These are phyloP conservation scores for Aspergillus niger DNA, from an alignment of 2,329 filamentous ascomycete species.

Conservation along the genomic window DNA sequence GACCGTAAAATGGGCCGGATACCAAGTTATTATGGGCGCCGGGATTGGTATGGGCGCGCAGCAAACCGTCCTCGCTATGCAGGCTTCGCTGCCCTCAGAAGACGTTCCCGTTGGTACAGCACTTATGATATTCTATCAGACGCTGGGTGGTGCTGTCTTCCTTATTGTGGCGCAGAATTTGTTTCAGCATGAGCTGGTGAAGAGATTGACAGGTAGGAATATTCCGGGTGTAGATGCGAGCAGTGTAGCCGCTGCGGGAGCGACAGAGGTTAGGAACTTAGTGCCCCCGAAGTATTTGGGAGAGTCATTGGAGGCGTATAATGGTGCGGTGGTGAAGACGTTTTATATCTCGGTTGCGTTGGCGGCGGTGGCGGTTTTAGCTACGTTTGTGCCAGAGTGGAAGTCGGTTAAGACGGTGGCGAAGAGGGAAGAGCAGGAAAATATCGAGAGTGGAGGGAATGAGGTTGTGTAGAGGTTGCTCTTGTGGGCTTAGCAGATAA, in stretches of 20 bases:
- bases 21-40: conserved; percentile 14
- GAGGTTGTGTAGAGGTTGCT: too few relatives aligned
- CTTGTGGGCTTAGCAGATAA: too few relatives aligned
- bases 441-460: too few relatives aligned
- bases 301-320: conserved; percentile 1
- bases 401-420: background rate
- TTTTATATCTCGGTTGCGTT: background rate
- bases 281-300: background rate
- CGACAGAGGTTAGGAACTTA: background rate
- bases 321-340: background rate
- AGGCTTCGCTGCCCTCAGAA: conserved; percentile 35
- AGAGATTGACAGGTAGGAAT: background rate
- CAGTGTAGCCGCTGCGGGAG: background rate
- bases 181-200: background rate
- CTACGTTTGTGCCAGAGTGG: background rate
- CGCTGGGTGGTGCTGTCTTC: conserved; percentile 46
- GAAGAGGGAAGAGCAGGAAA: too few relatives aligned
- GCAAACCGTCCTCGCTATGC: conserved; percentile 31
- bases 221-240: background rate
- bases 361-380: background rate
- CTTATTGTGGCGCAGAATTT: conserved; percentile 52
- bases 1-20: conserved; percentile 4
- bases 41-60: conserved; percentile 12
- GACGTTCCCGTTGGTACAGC: conserved; percentile 39
- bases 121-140: conserved; percentile 37